Evolutionary conservation across 192 early-diverging fungal species (phyloP), one percentile per base, ranked within the genome.

Genomic region (Mortierella hygrophila): DNA sequence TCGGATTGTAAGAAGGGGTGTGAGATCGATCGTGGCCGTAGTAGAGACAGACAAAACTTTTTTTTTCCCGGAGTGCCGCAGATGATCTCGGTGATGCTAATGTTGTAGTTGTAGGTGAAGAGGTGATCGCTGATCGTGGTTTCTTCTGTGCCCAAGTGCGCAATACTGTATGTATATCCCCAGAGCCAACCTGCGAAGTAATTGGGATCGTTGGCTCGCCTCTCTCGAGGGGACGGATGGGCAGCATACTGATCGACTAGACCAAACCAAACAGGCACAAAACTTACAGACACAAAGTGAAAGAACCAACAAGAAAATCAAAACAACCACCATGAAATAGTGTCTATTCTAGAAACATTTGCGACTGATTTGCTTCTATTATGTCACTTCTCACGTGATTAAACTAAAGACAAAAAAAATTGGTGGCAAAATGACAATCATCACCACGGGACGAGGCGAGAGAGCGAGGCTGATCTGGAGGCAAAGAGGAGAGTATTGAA

Each of bases 271-370:
- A 65, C 60, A 65, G 60, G 60, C 29, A 65, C 60, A 65, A 65
- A 65, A 65, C 60, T 65, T 65, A 65, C 60, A 65, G 60, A 65
- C 60, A 65, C 60, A 65, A 65, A 65, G 60, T 65, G 60, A 65
- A 65, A 65, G 60, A 65, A 65, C 55, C 54, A 55, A 55, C 60
- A 65, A 26, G 29, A 65, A 65, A 26, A 65, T 29, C 60, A 65
- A 65, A 57, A 65, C 60, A 65, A 32, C 60, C 13, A 26, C n/a
- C 6, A 35, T 65, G 32, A 23, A 26, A 52, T 52, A 52, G 18
- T 52, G 16, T 52, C 16, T 21, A 15, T 21, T 6, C 0, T 16
- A 52, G 3, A 26, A 26, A 57, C 23, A 57, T 52, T 18, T 5
- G 55, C 55, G 55, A 57, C 32, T 2, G 32, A 15, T 65, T 11